These are phyloP conservation scores for Parachlorella kessleri DNA, from an alignment of 139 green algal genomes.

Conservation along the genomic window DNA sequence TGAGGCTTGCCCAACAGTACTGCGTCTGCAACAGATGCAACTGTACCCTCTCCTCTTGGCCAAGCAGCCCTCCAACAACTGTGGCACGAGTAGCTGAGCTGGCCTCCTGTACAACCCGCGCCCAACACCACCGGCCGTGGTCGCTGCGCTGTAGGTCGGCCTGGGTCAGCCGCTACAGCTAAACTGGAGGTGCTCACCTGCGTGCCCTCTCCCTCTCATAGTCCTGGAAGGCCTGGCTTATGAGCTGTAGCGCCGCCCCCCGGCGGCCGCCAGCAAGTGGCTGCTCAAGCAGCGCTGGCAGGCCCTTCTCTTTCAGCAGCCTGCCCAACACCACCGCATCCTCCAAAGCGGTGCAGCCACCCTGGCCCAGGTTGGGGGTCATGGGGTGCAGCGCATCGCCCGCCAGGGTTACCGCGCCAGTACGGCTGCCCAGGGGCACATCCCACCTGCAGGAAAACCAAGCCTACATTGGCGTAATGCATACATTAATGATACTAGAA, in stretches of 20 bases:
- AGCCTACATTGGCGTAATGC: too few relatives aligned
- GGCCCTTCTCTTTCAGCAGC: conserved; percentile 22
- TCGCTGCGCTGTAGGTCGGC: too few relatives aligned
- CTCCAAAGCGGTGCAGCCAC: conserved; percentile 74
- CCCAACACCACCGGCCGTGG: too few relatives aligned
- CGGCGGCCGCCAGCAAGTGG: not conserved
- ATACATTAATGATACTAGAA: too few relatives aligned
- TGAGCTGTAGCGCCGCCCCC: not conserved
- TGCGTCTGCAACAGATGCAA: too few relatives aligned
- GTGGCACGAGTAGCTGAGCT: too few relatives aligned
- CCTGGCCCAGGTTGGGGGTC: conserved; percentile 72
- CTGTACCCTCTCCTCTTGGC: too few relatives aligned
- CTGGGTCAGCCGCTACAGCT: too few relatives aligned
- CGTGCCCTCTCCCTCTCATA: conserved; percentile 55
- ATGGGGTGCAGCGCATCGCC: conserved; percentile 84
- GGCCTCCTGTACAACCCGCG: too few relatives aligned
- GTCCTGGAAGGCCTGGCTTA: conserved; percentile 42
- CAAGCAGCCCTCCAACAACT: too few relatives aligned
- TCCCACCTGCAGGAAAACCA: conserved; percentile 27
- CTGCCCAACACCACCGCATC: conserved; percentile 68
- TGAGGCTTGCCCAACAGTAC: too few relatives aligned
- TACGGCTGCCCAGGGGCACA: conserved; percentile 18
- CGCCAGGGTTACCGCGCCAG: conserved; percentile 58
- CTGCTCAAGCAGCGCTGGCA: not conserved
- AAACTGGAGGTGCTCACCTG: not conserved